phyloP scores from a whole-genome alignment of 352 stramenopile species.

The Phytophthora nicotianae region DNA sequence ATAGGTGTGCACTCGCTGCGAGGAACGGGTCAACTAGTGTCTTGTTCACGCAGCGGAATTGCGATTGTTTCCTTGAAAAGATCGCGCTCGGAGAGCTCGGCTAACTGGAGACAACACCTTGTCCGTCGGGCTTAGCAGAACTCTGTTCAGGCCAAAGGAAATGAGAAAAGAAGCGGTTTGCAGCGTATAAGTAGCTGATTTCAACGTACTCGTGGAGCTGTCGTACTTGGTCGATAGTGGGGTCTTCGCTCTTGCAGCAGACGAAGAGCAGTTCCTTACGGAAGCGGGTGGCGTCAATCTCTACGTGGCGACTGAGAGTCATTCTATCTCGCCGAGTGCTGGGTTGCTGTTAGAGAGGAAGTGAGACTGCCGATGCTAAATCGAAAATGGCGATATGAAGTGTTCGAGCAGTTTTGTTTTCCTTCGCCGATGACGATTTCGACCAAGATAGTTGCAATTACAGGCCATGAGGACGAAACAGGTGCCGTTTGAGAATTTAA shows the following conservation, averaged over 20 bases:
- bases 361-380: slow-evolving; percentile 18
- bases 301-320: slow-evolving; percentile 20
- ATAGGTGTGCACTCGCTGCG: not conserved
- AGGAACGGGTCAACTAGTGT: slow-evolving; percentile 8
- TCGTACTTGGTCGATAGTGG: slow-evolving; percentile 27
- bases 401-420: slow-evolving; percentile 28
- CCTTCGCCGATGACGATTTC: slow-evolving; percentile 27
- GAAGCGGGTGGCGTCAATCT: slow-evolving; percentile 30
- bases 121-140: slow-evolving; percentile 70
- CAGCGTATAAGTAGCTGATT: not conserved
- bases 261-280: slow-evolving; percentile 40
- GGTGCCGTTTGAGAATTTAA: not conserved
- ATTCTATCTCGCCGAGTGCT: slow-evolving; percentile 17
- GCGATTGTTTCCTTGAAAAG: slow-evolving; percentile 19
- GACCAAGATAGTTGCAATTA: not conserved
- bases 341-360: slow-evolving; percentile 6
- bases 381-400: slow-evolving; percentile 12
- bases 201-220: slow-evolving; percentile 42
- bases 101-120: slow-evolving; percentile 70
- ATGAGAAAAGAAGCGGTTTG: not conserved
- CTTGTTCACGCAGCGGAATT: slow-evolving; percentile 20
- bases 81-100: slow-evolving; percentile 40
- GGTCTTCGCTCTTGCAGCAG: slow-evolving; percentile 37
- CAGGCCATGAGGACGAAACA: slow-evolving; percentile 3
- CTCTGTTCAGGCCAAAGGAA: slow-evolving; percentile 31